Evolutionary conservation across 352 stramenopile species (phyloP), one percentile per base, ranked within the genome.

Genomic region (Pythium oligandrum): DNA sequence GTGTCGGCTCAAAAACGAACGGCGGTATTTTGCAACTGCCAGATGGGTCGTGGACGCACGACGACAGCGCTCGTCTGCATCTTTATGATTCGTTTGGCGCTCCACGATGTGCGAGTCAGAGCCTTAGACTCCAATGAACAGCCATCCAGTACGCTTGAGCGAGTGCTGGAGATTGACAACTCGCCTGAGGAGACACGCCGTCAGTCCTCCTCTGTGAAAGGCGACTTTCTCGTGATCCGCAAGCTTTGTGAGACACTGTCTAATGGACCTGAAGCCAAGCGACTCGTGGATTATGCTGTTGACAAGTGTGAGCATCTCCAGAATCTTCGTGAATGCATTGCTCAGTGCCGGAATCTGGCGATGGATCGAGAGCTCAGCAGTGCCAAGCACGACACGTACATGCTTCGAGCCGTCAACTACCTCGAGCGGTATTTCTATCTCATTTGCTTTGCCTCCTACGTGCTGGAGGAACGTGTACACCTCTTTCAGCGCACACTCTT

Each of bases 361-460:
- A 73, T 86, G 40, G 83, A 94, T 59, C 68, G 74, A 11, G 80
- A 88, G 53, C 61, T 94, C 4, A 59, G 73, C 9, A 78, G 55
- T 36, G 36, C 68, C 32, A 91, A 92, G 61, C 79, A 84, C 30
- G 81, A 94, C 46, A 82, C 76, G 53, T 90, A 88, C 64, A 92
- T 93, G 82, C 63, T 84, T 34, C 76, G 86, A 17, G 77, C 79
- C 7, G 85, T 96, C 42, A 94, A 96, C 59, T 96, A 96, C 64
- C 69, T 95, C 6, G 83, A 93, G 53, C 70, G 86, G 12, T 96
- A 94, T 64, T 95, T 95, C 47, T 93, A 96, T 57, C 73, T 96
- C 30, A 73, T 96, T 42, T 93, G 83, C 66, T 96, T 96, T 33
- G 84, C 83, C 10, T 88, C 85, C 51, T 96, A 95, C 45, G 48